phyloP scores from a whole-genome alignment of 1,284 basidiomycete genomes.

The Leccinum colubrinum region DNA sequence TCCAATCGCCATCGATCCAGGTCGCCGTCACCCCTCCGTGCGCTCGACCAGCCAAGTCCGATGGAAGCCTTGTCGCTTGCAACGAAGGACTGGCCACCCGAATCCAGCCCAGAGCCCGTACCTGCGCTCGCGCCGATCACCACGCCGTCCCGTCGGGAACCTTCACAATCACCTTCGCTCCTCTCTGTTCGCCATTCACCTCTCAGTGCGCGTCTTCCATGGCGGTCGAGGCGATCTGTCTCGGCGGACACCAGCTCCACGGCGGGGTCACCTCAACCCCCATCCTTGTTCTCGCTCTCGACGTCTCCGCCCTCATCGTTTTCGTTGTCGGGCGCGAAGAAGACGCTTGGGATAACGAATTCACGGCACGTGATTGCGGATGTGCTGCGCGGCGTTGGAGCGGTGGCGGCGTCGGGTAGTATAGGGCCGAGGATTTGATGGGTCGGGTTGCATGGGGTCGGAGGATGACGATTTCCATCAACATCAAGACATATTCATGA shows the following conservation, averaged over 20 bases:
- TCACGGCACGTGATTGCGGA: constrained; percentile 25
- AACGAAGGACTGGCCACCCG: background rate
- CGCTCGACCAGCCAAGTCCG: constrained; percentile 3
- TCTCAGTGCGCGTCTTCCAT: background rate
- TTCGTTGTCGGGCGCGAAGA: constrained; percentile 8
- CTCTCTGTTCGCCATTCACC: background rate
- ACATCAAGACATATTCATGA: background rate
- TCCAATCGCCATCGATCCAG: constrained; percentile 19
- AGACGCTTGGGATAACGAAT: constrained; percentile 11
- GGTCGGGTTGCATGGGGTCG: background rate
- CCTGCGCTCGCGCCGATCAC: background rate
- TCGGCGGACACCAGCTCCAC: background rate
- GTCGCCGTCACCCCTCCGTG: constrained; percentile 9
- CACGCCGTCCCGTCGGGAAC: background rate
- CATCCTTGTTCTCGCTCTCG: constrained; percentile 1
- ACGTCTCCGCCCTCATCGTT: constrained; percentile 1
- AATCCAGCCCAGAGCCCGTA: background rate
- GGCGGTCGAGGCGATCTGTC: background rate
- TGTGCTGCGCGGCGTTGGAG: constrained; percentile 29
- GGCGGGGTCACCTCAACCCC: background rate
- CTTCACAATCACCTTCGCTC: background rate
- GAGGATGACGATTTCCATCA: background rate
- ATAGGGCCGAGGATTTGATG: constrained; percentile 5
- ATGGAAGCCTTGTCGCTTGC: background rate
- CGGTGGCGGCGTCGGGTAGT: constrained; percentile 20